Conservation (phyloP, 192 early-diverging fungal genomes). For the Backusella tuberculispora region DNA sequence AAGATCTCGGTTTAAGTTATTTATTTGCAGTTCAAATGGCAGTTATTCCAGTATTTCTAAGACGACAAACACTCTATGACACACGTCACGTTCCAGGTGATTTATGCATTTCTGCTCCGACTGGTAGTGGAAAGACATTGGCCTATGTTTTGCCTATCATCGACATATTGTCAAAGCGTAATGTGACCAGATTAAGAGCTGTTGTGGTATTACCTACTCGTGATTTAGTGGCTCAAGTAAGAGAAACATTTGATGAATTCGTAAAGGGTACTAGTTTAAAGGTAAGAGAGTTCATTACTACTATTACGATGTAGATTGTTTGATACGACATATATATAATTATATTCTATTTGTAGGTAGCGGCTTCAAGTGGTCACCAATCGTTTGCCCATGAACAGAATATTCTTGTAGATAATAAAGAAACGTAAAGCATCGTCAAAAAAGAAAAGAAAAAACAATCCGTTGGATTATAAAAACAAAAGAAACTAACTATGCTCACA, state of each 20-base stretch:
- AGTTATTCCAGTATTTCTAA: constrained; percentile 80
- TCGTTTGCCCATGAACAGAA: constrained; percentile 77
- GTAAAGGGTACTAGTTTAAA: constrained; percentile 76
- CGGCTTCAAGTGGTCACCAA: constrained; percentile 74
- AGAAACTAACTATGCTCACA: neutral
- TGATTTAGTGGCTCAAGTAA: constrained; percentile 90
- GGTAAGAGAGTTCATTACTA: neutral
- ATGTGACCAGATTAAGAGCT: constrained; percentile 83
- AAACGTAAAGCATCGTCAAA: constrained; percentile 23
- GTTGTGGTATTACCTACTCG: constrained; percentile 92
- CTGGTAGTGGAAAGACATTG: constrained; percentile 95
- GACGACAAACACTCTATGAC: constrained; percentile 64
- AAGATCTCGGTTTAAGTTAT: constrained; percentile 63
- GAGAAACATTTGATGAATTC: constrained; percentile 81
- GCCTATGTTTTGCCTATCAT: constrained; percentile 95
- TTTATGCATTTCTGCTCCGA: constrained; percentile 92
- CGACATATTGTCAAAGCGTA: constrained; percentile 73
- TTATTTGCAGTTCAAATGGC: constrained; percentile 92
- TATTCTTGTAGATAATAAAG: constrained; percentile 43
- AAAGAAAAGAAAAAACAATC: too few species aligned
- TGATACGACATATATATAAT: neutral
- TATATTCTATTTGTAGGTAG: constrained; percentile 46
- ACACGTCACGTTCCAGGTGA: constrained; percentile 82
- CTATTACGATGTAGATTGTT: neutral
- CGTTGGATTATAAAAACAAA: neutral